phyloP scores from a whole-genome alignment of 1,139 yeast species.

The Kazachstania sp. region DNA sequence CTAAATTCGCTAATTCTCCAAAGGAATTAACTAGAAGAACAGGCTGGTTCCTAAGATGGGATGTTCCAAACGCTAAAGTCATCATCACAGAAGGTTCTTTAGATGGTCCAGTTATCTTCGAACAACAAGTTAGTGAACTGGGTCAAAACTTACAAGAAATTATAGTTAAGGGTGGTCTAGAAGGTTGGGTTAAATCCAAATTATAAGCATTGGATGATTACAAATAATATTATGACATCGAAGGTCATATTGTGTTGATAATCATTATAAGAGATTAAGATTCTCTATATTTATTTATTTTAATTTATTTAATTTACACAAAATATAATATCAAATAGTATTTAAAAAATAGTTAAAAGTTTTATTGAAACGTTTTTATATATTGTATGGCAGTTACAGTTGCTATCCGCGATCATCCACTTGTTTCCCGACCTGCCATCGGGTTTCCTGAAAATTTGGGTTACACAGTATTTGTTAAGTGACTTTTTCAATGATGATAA shows the following conservation, averaged over 20 bases:
- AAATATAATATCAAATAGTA: no score
- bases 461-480: no score
- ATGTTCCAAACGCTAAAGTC: constrained; percentile 76
- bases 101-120: constrained; percentile 53
- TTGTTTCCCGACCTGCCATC: no score
- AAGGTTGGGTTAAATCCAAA: constrained; percentile 92
- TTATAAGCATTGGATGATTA: constrained; percentile 29
- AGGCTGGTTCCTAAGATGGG: constrained; percentile 90
- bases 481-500: no score
- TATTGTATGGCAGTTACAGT: no score
- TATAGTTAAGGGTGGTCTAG: constrained; percentile 93
- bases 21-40: constrained; percentile 83
- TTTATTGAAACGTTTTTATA: no score
- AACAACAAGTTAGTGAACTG: constrained; percentile 88
- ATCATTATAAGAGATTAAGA: not conserved
- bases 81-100: constrained; percentile 55
- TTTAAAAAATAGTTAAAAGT: no score
- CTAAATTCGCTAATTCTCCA: constrained; percentile 45
- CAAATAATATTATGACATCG: constrained; percentile 2
- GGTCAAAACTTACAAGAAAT: constrained; percentile 95
- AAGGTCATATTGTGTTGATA: constrained; percentile 2
- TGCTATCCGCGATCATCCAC: no score
- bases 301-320: no score
- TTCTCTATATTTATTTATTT: not conserved
- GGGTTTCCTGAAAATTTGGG: no score